Evolutionary conservation across 2,329 filamentous ascomycete species (phyloP), one percentile per base, ranked within the genome.

Genomic region (Aspergillus calidoustus): DNA sequence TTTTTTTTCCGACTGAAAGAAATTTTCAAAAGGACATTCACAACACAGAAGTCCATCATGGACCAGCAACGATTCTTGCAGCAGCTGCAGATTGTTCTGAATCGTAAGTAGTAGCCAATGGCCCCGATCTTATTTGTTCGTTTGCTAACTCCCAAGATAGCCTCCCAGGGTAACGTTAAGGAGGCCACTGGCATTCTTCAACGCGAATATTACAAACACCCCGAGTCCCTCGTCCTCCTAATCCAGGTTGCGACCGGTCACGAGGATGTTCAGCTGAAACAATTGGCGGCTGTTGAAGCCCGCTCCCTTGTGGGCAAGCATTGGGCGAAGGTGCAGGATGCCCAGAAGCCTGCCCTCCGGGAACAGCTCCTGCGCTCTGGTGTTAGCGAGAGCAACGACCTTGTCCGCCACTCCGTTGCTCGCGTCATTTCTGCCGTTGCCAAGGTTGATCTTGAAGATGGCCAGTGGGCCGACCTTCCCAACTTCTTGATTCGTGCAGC

Each of bases 241-340:
- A 87, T 98, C 69, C 92, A 97, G 80, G 89, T 97, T 72, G 86
- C 96, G 69, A 90, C 92, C 71, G 91, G 90, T 61, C 90, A 97
- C 78, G 83, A 88, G 63, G 82, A 84, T 73, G 77, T 85, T 51
- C 86, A 89, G 68, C 84, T 97, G 59, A 90, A 93, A 73, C 95
- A 98, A 83, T 86, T 96, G 68, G 93, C 95, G 57, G 91, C 93
- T 57, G 92, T 98, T 66, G 93, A 98, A 84, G 91, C 91, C 31
- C 85, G 92, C 64, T 90, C 92, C 72, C 85, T 96, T 50, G 90
- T 95, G 44, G 79, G 84, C 69, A 96, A 91, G 83, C 93, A 96
- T 82, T 99, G 95, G 95, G 81, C 87, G 62, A 84, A 86, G 64
- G 85, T 96, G 13, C 81, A 89, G 43, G 85, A 85, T 59, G 86